Evolutionary conservation across 2,329 filamentous ascomycete species (phyloP), one percentile per base, ranked within the genome.

Genomic region (Trichoderma atroviride): DNA sequence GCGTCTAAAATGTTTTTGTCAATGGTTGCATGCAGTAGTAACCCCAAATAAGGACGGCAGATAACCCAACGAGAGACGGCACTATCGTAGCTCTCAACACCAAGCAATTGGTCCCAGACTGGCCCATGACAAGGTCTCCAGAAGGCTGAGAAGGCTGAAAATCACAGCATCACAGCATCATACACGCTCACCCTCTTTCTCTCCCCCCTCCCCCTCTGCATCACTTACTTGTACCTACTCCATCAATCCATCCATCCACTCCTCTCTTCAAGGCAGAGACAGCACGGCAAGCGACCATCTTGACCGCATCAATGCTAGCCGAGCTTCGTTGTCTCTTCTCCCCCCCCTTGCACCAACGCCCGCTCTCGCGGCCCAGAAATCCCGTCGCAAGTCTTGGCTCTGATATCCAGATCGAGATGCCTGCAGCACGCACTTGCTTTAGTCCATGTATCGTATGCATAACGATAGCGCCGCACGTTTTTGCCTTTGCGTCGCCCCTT

Each of bases 351-450:
- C 60, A 27, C 27, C 43, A 50, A 43, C 40, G 40, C 40, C 40
- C 40, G 40, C 40, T 29, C 29, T 35, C 35, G 4, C 57, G 57
- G 33, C 13, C 57, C 33, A 40, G n/a, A 40, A 58, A 31, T 29
- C 43, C 65, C 47, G 57, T 59, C 57, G 65, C 35, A 40, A n/a
- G 43, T 33, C 60, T 47, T 43, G 31, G 29, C 53, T 55, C 31
- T 59, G 53, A 67, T 67, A 67, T 50, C 65, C 56, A 68, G 65
- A 68, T 68, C 65, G 65, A 60, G 65, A 68, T 68, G 65, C 57
- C 65, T 68, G 65, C 65, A 68, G 56, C 56, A 60, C 65, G 65
- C 65, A 68, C 57, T 61, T 68, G 57, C 65, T 50, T 61, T 68
- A 68, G 65, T 61, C 56, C 47, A 43, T 68, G 57, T 61, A 61